Conservation (phyloP, 2,329 filamentous ascomycete species). For the Trichoderma polysporum region DNA sequence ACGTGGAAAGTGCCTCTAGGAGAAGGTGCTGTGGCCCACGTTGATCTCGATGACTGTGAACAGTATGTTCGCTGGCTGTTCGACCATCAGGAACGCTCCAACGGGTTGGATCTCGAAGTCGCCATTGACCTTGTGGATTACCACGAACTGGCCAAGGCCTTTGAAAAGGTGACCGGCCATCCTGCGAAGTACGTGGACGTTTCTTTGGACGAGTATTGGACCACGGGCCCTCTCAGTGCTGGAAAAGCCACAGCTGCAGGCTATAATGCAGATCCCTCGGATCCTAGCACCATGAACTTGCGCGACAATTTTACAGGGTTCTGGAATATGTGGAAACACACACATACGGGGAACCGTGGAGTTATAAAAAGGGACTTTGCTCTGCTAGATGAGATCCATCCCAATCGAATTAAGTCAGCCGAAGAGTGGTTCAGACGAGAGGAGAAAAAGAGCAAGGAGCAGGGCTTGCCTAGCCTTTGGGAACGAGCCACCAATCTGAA, state of each 20-base stretch:
- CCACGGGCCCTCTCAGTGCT: slow-evolving; percentile 21
- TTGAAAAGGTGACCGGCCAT: slow-evolving; percentile 43
- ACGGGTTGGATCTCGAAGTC: slow-evolving; percentile 47
- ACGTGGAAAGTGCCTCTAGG: slow-evolving; percentile 44
- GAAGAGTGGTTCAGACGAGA: slow-evolving; percentile 49
- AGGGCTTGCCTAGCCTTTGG: slow-evolving; percentile 22
- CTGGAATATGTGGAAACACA: slow-evolving; percentile 48
- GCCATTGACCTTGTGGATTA: slow-evolving; percentile 44
- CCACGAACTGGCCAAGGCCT: slow-evolving; percentile 41
- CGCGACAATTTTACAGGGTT: slow-evolving; percentile 52
- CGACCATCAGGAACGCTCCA: slow-evolving; percentile 43
- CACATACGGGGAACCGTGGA: slow-evolving; percentile 40
- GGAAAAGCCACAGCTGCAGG: slow-evolving; percentile 36
- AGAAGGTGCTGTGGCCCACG: slow-evolving; percentile 41
- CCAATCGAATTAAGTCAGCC: slow-evolving; percentile 45
- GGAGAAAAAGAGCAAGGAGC: slow-evolving; percentile 33
- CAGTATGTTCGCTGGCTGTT: slow-evolving; percentile 50
- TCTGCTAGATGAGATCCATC: slow-evolving; percentile 53
- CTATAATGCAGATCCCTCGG: slow-evolving; percentile 35
- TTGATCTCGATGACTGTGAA: slow-evolving; percentile 48
- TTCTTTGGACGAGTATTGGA: slow-evolving; percentile 37
- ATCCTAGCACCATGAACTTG: slow-evolving; percentile 39
- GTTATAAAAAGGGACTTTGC: slow-evolving; percentile 47
- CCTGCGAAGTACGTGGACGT: slow-evolving; percentile 42
- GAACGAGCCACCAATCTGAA: slow-evolving; percentile 22